Percentiles rank a stretch among this genome's conserved stretches.
Conservation (phyloP, 164 flowering plant species). For the Warburgia ugandensis region DNA sequence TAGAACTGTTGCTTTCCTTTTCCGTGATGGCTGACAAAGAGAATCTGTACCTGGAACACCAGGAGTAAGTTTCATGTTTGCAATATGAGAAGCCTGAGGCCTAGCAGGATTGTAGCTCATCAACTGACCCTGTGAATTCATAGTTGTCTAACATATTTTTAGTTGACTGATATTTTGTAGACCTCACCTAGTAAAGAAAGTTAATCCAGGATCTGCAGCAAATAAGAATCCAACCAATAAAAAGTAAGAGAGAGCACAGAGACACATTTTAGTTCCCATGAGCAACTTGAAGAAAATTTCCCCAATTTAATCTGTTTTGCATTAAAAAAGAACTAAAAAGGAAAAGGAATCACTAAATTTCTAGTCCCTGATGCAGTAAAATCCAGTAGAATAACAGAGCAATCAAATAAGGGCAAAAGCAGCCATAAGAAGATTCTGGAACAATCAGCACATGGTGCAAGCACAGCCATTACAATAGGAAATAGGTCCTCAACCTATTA, state of each 20-base stretch:
- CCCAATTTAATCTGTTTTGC: too few relatives aligned
- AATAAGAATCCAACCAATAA: neutral
- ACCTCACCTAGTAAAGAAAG: neutral
- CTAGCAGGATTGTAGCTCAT: slow-evolving; percentile 4
- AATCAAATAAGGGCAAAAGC: too few relatives aligned
- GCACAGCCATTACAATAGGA: too few relatives aligned
- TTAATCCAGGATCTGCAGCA: slow-evolving; percentile 3
- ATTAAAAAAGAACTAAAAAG: too few relatives aligned
- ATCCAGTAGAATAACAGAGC: too few relatives aligned
- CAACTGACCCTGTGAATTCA: slow-evolving; percentile 2
- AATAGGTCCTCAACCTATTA: too few relatives aligned
- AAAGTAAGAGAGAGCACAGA: neutral
- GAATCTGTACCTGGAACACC: slow-evolving; percentile 12
- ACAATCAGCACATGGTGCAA: too few relatives aligned
- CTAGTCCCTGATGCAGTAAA: too few relatives aligned
- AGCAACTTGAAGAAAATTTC: too few relatives aligned
- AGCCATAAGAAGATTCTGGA: too few relatives aligned
- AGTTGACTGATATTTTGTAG: neutral
- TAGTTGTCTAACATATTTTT: slow-evolving; percentile 13
- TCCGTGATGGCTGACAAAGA: slow-evolving; percentile 15
- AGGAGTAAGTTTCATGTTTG: slow-evolving; percentile 8
- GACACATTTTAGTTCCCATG: neutral
- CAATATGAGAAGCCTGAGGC: slow-evolving; percentile 9
- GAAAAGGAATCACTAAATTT: too few relatives aligned
- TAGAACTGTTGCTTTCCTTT: slow-evolving; percentile 22